Conservation (phyloP, 2,329 filamentous ascomycete genomes). For the Arthrocladium fulminans region DNA sequence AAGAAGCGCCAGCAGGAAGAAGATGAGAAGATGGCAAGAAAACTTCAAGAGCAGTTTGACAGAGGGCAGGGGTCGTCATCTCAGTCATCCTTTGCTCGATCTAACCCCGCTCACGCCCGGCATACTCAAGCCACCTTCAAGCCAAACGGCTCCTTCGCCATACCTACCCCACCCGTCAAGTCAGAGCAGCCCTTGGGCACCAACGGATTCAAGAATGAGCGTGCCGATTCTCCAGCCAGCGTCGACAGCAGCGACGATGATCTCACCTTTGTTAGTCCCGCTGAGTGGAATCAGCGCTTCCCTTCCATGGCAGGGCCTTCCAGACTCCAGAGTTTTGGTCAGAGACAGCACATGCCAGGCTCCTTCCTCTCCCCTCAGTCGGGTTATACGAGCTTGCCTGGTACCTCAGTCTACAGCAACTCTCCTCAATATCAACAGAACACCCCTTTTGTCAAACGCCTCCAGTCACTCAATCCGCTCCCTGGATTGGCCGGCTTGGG, state of each 20-base stretch:
- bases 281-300: neutral
- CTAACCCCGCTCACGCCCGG: neutral
- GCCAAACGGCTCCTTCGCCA: slow-evolving; percentile 16
- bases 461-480: neutral
- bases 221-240: neutral
- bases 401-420: slow-evolving; percentile 14
- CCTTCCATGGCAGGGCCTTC: neutral
- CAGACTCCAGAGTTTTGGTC: slow-evolving; percentile 1
- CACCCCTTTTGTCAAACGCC: neutral
- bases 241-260: slow-evolving; percentile 2
- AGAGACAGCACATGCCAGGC: slow-evolving; percentile 13
- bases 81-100: slow-evolving; percentile 1
- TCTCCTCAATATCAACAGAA: neutral
- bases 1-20: slow-evolving; percentile 20
- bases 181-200: neutral
- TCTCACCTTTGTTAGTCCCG: neutral
- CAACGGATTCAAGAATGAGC: neutral
- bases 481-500: neutral
- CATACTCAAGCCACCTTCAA: slow-evolving; percentile 19
- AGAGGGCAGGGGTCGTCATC: slow-evolving; percentile 12
- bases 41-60: slow-evolving; percentile 27
- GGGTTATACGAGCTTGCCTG: slow-evolving; percentile 12
- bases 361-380: slow-evolving; percentile 11
- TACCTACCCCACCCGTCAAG: slow-evolving; percentile 2
- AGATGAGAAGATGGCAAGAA: slow-evolving; percentile 29